Conservation (phyloP, 208 protist species). For the Acanthamoeba divionensis region DNA sequence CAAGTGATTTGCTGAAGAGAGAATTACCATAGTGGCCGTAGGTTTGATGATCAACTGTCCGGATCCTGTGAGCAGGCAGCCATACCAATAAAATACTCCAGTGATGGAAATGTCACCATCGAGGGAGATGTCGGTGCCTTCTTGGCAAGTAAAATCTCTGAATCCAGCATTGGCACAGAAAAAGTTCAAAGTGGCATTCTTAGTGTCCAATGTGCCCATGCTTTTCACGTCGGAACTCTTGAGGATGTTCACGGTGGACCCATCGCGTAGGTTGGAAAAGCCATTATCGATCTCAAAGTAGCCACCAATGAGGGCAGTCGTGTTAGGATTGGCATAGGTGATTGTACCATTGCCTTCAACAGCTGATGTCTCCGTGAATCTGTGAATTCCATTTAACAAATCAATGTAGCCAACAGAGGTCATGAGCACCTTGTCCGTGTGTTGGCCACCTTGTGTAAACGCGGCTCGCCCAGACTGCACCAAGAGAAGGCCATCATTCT, state of each 20-base stretch:
- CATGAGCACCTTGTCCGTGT: conserved; percentile 12
- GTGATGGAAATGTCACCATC: conserved; percentile 40
- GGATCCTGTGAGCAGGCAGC: conserved; percentile 16
- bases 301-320: background rate
- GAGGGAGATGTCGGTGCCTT: conserved; percentile 8
- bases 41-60: conserved; percentile 15
- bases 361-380: background rate
- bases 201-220: conserved; percentile 43
- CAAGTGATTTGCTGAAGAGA: conserved; percentile 1
- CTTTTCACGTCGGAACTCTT: conserved; percentile 40
- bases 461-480: background rate
- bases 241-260: conserved; percentile 24
- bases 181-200: conserved; percentile 18
- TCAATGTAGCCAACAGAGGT: background rate
- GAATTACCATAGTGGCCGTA: background rate
- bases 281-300: conserved; percentile 14
- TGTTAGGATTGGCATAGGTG: background rate
- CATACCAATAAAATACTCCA: conserved; percentile 43
- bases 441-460: background rate
- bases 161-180: conserved; percentile 39
- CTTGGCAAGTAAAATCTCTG: background rate
- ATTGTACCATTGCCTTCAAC: conserved; percentile 15
- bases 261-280: background rate
- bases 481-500: conserved; percentile 15
- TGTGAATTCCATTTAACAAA: conserved; percentile 1